Evolutionary conservation across 2,329 filamentous ascomycete species (phyloP).

Genomic region (Calonectria pauciramosa): DNA sequence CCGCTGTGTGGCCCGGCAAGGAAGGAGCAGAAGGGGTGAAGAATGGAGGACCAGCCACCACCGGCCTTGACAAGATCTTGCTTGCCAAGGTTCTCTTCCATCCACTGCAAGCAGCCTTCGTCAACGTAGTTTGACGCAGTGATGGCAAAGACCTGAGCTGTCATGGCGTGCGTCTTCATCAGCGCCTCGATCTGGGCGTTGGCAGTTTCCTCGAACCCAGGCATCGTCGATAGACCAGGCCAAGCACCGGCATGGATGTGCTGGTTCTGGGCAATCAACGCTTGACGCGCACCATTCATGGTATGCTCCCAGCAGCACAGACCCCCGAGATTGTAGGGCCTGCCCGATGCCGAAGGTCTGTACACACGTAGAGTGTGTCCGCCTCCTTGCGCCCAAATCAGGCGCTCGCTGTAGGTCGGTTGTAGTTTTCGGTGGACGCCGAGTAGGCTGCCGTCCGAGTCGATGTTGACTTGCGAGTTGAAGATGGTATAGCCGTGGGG

Average conservation of each 20-base stretch:
- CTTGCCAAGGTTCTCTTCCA: not conserved
- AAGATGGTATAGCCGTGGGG: not conserved
- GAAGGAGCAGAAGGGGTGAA: not conserved
- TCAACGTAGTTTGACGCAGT: not conserved
- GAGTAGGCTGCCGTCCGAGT: not conserved
- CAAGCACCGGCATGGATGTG: not conserved
- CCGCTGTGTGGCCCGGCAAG: not conserved
- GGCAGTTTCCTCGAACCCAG: not conserved
- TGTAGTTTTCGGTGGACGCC: slow-evolving; percentile 3
- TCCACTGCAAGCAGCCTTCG: not conserved
- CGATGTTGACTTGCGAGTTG: slow-evolving; percentile 1
- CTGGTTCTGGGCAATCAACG: not conserved
- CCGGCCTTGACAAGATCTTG: not conserved
- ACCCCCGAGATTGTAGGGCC: not conserved
- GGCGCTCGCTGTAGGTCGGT: not conserved
- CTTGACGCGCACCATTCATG: not conserved
- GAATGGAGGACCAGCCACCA: not conserved
- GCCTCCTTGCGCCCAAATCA: not conserved
- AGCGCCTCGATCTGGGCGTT: not conserved
- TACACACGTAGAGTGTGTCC: not conserved
- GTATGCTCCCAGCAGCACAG: slow-evolving; percentile 7
- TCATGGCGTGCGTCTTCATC: slow-evolving; percentile 1
- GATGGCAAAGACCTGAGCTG: not conserved
- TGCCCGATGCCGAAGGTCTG: not conserved
- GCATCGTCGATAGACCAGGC: not conserved